Base-by-base conservation (phyloP, 192 early-diverging fungal genomes). In the Coemansia sp. region DNA sequence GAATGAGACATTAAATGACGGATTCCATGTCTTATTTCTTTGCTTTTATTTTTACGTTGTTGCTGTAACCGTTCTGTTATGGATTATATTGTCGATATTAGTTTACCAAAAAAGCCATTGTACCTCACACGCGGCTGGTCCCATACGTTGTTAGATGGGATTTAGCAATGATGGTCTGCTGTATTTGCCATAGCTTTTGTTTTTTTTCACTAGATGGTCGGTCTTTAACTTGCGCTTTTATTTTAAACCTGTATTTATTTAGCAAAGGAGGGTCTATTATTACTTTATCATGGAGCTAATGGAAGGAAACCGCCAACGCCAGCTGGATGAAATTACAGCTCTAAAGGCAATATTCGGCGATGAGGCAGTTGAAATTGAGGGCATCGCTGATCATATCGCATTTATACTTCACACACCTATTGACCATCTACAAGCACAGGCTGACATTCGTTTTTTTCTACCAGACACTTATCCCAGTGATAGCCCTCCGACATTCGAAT, bases 271-370 rank as follows among this genome's bases (percentile, higher is more conserved):
- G 6, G 22, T 52, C 2, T 22, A 22, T 13, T 40, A 13, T 1
- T 52, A 8, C n/a, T 58, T 19, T 60, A 22, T 16, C 6, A 71
- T 76, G 69, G 68, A 70, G 8, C 52, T 15, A 6, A 58, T 55
- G n/a, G 77, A 80, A 58, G 40, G 36, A 21, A 84, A 84, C 46
- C 66, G 67, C 49, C 69, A 76, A 41, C 76, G 78, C 0, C 84
- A 78, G 43, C 67, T 69, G 63, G 84, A 85, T 49, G 84, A 85
- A 59, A 70, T 82, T n/a, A 19, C 73, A 49, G 79, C 79, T 9
- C 49, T 85, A 41, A 51, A 73, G 58, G 79, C 84, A 9, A 85
- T 85, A 68, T 82, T 72, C 37, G 84, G 84, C 8, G 76, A 73
- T 19, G 54, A 51, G 8, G 64, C 79, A 40, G 62, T 85, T 2